These are phyloP conservation scores for Globisporangium radiosum DNA, from an alignment of 352 stramenopile genomes.

Conservation along the genomic window DNA sequence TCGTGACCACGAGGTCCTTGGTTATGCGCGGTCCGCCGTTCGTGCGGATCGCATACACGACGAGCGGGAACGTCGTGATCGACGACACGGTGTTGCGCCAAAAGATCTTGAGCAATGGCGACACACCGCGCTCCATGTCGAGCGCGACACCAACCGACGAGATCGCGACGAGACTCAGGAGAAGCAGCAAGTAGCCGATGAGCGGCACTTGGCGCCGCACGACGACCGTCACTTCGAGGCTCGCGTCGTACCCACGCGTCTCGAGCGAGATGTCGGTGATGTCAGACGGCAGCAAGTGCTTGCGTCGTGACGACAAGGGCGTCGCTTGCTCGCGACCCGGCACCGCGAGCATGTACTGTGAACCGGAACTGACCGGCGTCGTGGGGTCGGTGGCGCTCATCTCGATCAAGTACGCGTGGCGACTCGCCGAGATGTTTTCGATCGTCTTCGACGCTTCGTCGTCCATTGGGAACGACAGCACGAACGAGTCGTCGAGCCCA, in stretches of 20 bases:
- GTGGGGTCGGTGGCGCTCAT: slow-evolving; percentile 30
- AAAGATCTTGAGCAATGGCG: slow-evolving; percentile 82
- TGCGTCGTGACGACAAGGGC: slow-evolving; percentile 44
- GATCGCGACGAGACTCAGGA: slow-evolving; percentile 66
- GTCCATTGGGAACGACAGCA: slow-evolving; percentile 78
- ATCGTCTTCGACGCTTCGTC: slow-evolving; percentile 12
- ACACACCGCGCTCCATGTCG: slow-evolving; percentile 59
- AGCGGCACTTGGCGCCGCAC: slow-evolving; percentile 72
- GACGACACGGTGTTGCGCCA: slow-evolving; percentile 75
- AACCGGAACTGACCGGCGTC: slow-evolving; percentile 18
- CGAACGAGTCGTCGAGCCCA: slow-evolving; percentile 53
- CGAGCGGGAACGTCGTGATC: slow-evolving; percentile 62
- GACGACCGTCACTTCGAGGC: slow-evolving; percentile 1
- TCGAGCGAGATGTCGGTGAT: slow-evolving; percentile 70
- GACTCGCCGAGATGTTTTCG: slow-evolving; percentile 10
- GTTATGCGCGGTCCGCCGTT: slow-evolving; percentile 53
- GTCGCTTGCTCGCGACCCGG: slow-evolving; percentile 37
- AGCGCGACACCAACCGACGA: slow-evolving; percentile 70
- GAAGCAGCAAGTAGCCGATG: slow-evolving; percentile 67
- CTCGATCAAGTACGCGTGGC: slow-evolving; percentile 73
- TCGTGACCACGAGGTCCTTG: slow-evolving; percentile 56
- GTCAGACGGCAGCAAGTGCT: slow-evolving; percentile 61
- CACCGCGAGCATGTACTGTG: slow-evolving; percentile 73
- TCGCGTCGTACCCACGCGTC: slow-evolving; percentile 43
- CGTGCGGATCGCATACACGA: slow-evolving; percentile 39